Evolutionary conservation across 306 rosid species (phyloP).

Genomic region (Corylus heterophylla): DNA sequence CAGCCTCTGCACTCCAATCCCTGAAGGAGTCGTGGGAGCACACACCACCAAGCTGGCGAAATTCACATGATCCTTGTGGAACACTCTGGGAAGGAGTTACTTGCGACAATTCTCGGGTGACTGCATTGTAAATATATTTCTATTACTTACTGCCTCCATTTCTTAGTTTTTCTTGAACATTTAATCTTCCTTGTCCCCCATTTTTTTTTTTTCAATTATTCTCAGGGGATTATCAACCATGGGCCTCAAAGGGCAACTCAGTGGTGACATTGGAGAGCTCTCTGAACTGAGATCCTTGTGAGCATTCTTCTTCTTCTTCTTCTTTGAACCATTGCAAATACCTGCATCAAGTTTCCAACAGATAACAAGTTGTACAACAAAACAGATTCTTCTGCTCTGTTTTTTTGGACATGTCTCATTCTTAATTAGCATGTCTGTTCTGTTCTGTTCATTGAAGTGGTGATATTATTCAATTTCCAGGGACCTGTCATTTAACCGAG

Average conservation of each 20-base stretch:
- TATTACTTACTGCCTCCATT: neutral
- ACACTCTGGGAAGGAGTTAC: slow-evolving; percentile 84
- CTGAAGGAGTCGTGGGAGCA: slow-evolving; percentile 58
- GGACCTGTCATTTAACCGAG: slow-evolving; percentile 68
- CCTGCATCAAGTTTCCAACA: neutral
- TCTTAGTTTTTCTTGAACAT: neutral
- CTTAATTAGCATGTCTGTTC: slow-evolving; percentile 17
- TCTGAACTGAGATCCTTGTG: slow-evolving; percentile 71
- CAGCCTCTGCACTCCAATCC: slow-evolving; percentile 65
- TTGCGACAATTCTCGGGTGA: slow-evolving; percentile 75
- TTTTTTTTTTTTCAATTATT: neutral
- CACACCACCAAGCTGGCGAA: slow-evolving; percentile 85
- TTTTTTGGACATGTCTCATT: neutral
- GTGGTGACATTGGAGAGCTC: slow-evolving; percentile 69
- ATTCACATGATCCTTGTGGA: slow-evolving; percentile 76
- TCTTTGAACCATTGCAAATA: neutral
- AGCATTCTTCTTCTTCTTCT: slow-evolving; percentile 31
- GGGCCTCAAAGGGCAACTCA: slow-evolving; percentile 65
- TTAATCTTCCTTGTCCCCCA: neutral
- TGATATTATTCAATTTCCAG: slow-evolving; percentile 45
- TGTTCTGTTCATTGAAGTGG: slow-evolving; percentile 18
- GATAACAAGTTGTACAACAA: neutral
- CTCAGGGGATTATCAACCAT: slow-evolving; percentile 70
- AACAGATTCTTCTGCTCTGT: neutral
- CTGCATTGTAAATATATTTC: slow-evolving; percentile 63